Conservation (phyloP, 257 asterid genomes). For the Cynanchum wilfordii region DNA sequence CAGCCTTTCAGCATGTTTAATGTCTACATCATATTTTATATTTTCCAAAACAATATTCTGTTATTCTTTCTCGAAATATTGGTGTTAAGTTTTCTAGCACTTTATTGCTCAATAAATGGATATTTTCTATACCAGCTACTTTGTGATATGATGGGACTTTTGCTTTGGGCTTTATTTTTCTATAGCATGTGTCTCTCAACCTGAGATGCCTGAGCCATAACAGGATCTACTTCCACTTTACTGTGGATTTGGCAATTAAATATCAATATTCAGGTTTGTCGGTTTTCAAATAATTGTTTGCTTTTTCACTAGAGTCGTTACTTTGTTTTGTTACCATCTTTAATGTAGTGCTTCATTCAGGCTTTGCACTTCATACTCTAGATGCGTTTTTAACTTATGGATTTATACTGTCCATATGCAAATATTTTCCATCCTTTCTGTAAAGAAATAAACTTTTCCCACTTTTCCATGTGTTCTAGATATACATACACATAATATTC, state of each 20-base stretch:
- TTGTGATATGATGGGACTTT: neutral
- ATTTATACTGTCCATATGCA: neutral
- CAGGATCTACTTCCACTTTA: neutral
- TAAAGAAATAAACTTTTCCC: too few relatives aligned
- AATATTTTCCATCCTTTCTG: neutral
- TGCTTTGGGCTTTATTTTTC: neutral
- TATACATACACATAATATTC: too few relatives aligned
- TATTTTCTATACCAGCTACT: neutral
- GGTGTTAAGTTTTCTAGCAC: neutral
- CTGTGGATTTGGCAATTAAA: neutral
- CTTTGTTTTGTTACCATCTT: neutral
- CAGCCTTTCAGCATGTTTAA: neutral
- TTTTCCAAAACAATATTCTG: neutral
- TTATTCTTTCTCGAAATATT: neutral
- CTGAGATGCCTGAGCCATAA: neutral
- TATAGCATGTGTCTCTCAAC: neutral
- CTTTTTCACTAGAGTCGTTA: neutral
- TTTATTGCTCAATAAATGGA: neutral
- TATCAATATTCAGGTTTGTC: neutral
- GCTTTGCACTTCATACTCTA: neutral
- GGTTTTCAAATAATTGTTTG: neutral
- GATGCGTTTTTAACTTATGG: neutral
- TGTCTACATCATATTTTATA: neutral
- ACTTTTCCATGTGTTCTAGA: neutral
- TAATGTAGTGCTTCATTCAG: neutral